phyloP scores from a whole-genome alignment of 257 asterid genomes.

The Verbena officinalis region DNA sequence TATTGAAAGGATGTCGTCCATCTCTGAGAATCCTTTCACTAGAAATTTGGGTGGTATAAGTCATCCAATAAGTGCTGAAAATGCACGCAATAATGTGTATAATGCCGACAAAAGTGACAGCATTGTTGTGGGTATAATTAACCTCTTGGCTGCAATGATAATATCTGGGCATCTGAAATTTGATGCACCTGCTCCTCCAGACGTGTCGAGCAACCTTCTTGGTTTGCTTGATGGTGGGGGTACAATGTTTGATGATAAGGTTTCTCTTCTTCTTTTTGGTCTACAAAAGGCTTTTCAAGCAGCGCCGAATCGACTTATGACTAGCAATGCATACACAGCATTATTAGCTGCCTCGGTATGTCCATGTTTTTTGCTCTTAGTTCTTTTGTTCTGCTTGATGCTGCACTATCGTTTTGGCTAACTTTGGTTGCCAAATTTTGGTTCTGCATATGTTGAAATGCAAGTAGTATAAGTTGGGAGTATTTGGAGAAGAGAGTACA shows the following conservation, averaged over 20 bases:
- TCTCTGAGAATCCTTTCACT: slow-evolving; percentile 57
- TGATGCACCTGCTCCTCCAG: slow-evolving; percentile 74
- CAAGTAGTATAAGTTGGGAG: too few relatives aligned
- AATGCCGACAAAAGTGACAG: slow-evolving; percentile 91
- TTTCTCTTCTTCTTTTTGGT: slow-evolving; percentile 94
- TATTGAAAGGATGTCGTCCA: slow-evolving; percentile 60
- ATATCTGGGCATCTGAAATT: slow-evolving; percentile 85
- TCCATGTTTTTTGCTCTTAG: slow-evolving; percentile 23
- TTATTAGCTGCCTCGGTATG: slow-evolving; percentile 93
- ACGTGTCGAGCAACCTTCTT: slow-evolving; percentile 64
- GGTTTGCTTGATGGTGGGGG: slow-evolving; percentile 97
- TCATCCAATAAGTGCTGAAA: slow-evolving; percentile 86
- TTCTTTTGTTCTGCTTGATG: slow-evolving; percentile 23
- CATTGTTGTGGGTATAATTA: slow-evolving; percentile 74
- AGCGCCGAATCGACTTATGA: slow-evolving; percentile 94
- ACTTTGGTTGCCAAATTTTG: not conserved
- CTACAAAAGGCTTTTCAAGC: slow-evolving; percentile 96
- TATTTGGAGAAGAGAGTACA: too few relatives aligned
- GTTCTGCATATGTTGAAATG: slow-evolving; percentile 13
- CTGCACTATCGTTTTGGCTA: slow-evolving; percentile 22
- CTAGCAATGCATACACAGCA: slow-evolving; percentile 71
- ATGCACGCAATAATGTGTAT: slow-evolving; percentile 94
- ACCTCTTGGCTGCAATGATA: slow-evolving; percentile 86
- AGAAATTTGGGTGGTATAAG: slow-evolving; percentile 87
- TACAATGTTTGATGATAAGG: slow-evolving; percentile 98